These are phyloP conservation scores for Heracleum sosnowskyi DNA, from an alignment of 129 eudicot genomes.

Conservation along the genomic window DNA sequence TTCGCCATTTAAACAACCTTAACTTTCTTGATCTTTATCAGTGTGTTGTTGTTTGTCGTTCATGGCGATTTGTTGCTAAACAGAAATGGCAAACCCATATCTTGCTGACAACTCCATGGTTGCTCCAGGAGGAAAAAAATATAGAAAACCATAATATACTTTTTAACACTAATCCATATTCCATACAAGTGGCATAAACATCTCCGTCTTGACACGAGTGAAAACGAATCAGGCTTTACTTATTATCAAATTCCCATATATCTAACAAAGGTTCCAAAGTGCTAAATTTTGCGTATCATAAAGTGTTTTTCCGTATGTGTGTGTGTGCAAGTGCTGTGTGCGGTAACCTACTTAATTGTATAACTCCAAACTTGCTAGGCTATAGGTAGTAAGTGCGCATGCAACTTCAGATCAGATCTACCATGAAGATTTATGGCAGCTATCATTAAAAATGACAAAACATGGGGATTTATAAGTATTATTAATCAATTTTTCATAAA, in stretches of 20 bases:
- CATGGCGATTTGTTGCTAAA: neutral
- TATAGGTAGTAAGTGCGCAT: neutral
- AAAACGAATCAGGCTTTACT: neutral
- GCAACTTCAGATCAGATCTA: neutral
- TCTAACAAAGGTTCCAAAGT: neutral
- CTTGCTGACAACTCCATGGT: neutral
- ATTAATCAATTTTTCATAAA: neutral
- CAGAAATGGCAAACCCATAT: neutral
- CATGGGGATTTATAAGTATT: too few species aligned
- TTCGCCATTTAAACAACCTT: neutral
- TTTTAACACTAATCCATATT: neutral
- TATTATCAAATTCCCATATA: neutral
- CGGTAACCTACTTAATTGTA: neutral
- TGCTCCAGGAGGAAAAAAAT: neutral
- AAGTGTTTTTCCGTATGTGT: neutral
- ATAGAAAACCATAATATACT: neutral
- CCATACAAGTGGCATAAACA: neutral
- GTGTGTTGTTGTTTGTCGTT: neutral
- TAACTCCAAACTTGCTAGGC: neutral
- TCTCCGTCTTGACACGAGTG: neutral
- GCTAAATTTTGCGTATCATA: neutral
- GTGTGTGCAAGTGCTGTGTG: neutral
- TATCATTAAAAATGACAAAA: too few species aligned
- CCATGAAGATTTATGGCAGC: neutral
- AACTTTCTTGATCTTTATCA: neutral